A percentile compares a stretch with the other conserved stretches of the same genome.
phyloP scores from a whole-genome alignment of 768 basidiomycete genomes.

The Psilocybe subaeruginosa region DNA sequence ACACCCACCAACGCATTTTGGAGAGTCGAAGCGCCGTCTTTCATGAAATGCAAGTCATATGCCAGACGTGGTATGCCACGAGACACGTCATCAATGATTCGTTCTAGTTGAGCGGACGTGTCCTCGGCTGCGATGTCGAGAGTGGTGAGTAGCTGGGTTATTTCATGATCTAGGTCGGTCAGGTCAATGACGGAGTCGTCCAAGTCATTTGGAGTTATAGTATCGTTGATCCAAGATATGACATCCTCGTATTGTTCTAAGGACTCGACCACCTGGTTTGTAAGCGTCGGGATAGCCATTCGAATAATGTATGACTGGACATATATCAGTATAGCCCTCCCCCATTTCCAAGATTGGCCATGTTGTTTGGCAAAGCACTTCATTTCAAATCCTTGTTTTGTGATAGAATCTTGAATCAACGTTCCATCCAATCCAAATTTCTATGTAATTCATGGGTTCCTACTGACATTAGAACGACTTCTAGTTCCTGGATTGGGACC shows the following conservation, averaged over 20 bases:
- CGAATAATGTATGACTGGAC: neutral
- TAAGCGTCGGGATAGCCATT: slow-evolving; percentile 36
- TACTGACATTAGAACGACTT: too few species aligned
- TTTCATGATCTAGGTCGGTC: slow-evolving; percentile 67
- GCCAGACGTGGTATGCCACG: slow-evolving; percentile 87
- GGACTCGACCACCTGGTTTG: slow-evolving; percentile 51
- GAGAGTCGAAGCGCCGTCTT: slow-evolving; percentile 83
- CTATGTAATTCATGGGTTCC: neutral
- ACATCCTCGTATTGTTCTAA: slow-evolving; percentile 65
- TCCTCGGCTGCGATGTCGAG: slow-evolving; percentile 89
- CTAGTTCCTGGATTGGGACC: too few species aligned
- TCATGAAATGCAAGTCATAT: slow-evolving; percentile 97
- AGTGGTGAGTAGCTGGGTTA: slow-evolving; percentile 75
- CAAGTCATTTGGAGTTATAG: slow-evolving; percentile 43
- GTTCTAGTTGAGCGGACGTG: slow-evolving; percentile 84
- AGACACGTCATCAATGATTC: slow-evolving; percentile 90
- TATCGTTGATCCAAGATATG: slow-evolving; percentile 73
- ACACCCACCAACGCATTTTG: slow-evolving; percentile 68
- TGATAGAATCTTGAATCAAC: neutral
- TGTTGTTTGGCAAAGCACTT: slow-evolving; percentile 21
- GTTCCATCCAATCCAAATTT: neutral
- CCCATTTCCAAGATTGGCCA: neutral
- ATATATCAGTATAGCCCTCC: neutral
- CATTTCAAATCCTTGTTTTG: neutral
- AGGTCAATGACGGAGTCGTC: slow-evolving; percentile 42